phyloP scores from a whole-genome alignment of 345 rosid species.

The Mallotus nudiflorus region DNA sequence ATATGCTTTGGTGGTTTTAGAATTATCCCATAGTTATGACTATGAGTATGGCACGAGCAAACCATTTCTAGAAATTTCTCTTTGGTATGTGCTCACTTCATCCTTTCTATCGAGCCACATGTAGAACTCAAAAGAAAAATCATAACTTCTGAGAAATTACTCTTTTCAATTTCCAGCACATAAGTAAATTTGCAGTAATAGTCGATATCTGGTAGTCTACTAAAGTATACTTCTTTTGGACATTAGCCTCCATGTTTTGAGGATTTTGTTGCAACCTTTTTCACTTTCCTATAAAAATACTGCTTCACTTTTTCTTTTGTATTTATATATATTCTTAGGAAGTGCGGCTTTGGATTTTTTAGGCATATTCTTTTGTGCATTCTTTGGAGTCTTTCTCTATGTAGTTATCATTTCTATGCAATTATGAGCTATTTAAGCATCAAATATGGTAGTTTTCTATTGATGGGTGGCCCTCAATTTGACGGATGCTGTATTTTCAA shows the following conservation, averaged over 20 bases:
- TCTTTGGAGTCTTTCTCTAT: not conserved
- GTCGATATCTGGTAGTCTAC: not conserved
- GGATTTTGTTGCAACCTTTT: not conserved
- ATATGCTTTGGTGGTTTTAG: not conserved
- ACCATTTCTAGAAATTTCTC: not conserved
- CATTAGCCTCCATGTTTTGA: not conserved
- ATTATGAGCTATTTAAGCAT: not conserved
- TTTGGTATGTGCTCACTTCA: not conserved
- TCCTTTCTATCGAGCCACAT: not conserved
- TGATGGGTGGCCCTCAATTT: not conserved
- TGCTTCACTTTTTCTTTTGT: no score
- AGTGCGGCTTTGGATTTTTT: not conserved
- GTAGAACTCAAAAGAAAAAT: not conserved
- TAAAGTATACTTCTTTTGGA: not conserved
- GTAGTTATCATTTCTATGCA: not conserved
- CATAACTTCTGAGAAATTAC: not conserved
- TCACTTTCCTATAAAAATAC: no score
- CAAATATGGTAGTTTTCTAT: not conserved
- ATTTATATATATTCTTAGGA: no score
- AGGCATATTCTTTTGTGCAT: not conserved
- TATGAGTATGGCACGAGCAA: not conserved
- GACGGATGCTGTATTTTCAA: not conserved
- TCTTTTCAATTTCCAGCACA: not conserved
- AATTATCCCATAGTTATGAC: not conserved
- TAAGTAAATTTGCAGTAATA: not conserved